Percentiles rank a stretch among this genome's conserved stretches.
phyloP scores from a whole-genome alignment of 495 filamentous ascomycete genomes.

The Hypoxylon perforatum region DNA sequence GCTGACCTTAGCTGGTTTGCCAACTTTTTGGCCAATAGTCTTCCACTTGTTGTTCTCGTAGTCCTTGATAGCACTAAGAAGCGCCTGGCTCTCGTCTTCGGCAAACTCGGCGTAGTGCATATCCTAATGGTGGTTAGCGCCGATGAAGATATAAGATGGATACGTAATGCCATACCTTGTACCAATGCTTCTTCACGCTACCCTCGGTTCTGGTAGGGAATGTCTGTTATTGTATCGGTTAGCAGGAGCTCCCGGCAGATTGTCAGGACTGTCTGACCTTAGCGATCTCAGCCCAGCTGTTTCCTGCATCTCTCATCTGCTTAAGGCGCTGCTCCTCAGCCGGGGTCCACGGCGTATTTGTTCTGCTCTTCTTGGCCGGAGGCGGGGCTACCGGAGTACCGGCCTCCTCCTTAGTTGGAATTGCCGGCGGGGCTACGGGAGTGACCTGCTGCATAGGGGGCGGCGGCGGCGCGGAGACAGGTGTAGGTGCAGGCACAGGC shows the following conservation, averaged over 20 bases:
- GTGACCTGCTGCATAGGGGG: constrained; percentile 49
- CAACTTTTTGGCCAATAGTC: constrained; percentile 92
- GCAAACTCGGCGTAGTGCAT: constrained; percentile 99
- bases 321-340: constrained; percentile 93
- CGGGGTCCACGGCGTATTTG: constrained; percentile 97
- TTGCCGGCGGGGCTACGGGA: constrained; percentile 45
- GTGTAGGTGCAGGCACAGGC: constrained; percentile 38
- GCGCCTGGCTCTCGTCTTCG: constrained; percentile 92
- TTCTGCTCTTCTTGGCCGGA: constrained; percentile 88
- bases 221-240: constrained; percentile 64
- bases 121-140: constrained; percentile 68
- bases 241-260: constrained; percentile 22
- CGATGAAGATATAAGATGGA: constrained; percentile 17
- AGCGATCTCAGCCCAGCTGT: constrained; percentile 97
- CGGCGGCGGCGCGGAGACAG: constrained; percentile 47
- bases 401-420: constrained; percentile 45
- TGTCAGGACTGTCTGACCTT: constrained; percentile 68
- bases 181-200: constrained; percentile 99
- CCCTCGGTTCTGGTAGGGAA: constrained; percentile 95
- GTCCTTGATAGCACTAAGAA: constrained; percentile 95
- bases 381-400: constrained; percentile 56
- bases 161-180: constrained; percentile 74
- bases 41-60: constrained; percentile 99
- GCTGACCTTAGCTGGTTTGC: constrained; percentile 93
- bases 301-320: constrained; percentile 90